Conservation (phyloP, 108 stramenopile species). For the Cyclotella baltica region DNA sequence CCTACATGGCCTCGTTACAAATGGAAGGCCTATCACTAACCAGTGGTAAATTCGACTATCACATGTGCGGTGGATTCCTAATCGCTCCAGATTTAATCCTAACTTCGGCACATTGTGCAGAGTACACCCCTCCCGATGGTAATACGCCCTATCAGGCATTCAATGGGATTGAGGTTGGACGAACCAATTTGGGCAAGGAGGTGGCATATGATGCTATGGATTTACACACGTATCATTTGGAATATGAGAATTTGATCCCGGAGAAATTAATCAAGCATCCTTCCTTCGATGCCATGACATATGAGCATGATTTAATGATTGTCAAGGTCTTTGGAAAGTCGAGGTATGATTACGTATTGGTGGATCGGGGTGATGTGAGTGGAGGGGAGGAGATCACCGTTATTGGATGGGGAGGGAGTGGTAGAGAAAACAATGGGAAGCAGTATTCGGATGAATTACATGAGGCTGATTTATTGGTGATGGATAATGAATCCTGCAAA, state of each 20-base stretch:
- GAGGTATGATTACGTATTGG: conserved; percentile 17
- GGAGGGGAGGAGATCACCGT: conserved; percentile 19
- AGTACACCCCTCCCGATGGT: conserved; percentile 32
- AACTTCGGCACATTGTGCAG: conserved; percentile 64
- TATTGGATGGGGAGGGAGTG: conserved; percentile 45
- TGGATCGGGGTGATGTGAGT: not conserved
- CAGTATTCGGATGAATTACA: conserved; percentile 27
- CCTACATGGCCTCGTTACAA: conserved; percentile 58
- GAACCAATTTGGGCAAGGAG: conserved; percentile 28
- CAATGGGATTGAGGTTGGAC: conserved; percentile 53
- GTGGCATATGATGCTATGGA: conserved; percentile 23
- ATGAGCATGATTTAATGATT: conserved; percentile 50
- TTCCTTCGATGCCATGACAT: conserved; percentile 29
- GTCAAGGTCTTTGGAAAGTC: conserved; percentile 38
- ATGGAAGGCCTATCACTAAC: conserved; percentile 36
- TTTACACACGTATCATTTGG: conserved; percentile 23
- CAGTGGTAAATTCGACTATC: conserved; percentile 34
- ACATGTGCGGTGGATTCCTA: conserved; percentile 59
- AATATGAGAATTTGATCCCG: conserved; percentile 51
- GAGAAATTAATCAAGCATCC: conserved; percentile 36
- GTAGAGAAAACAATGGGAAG: not conserved
- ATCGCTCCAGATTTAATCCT: conserved; percentile 62
- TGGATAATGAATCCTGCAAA: conserved; percentile 33
- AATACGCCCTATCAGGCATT: conserved; percentile 37
- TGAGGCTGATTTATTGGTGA: conserved; percentile 19